phyloP scores from a whole-genome alignment of 805 yeast genomes.

The Starmerella vaccinii region DNA sequence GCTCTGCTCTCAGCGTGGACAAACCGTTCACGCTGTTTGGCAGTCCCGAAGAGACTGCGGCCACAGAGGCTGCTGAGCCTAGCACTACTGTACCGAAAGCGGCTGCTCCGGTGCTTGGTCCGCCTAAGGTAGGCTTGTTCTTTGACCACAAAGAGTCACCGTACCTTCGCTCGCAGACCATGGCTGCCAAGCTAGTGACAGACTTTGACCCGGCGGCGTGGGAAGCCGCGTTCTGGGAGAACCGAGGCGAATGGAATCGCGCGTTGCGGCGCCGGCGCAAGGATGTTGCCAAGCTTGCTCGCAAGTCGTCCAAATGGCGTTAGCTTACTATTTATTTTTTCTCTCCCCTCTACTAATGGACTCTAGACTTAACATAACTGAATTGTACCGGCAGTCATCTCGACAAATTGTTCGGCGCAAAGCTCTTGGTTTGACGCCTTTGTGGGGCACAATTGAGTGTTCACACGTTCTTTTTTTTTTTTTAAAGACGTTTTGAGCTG shows the following conservation, averaged over 20 bases:
- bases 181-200: slow-evolving; percentile 45
- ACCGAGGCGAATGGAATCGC: slow-evolving; percentile 69
- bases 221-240: slow-evolving; percentile 71
- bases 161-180: slow-evolving; percentile 75
- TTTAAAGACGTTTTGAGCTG: too few relatives aligned
- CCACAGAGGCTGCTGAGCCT: not conserved
- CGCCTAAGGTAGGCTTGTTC: slow-evolving; percentile 44
- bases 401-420: too few relatives aligned
- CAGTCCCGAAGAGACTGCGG: slow-evolving; percentile 29
- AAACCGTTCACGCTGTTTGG: slow-evolving; percentile 37
- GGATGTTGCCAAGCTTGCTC: not conserved
- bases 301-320: not conserved
- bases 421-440: too few relatives aligned
- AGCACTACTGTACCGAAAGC: slow-evolving; percentile 4
- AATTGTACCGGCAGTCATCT: too few relatives aligned
- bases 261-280: slow-evolving; percentile 57
- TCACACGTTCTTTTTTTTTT: too few relatives aligned
- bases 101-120: slow-evolving; percentile 23
- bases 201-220: slow-evolving; percentile 39
- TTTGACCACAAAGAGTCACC: slow-evolving; percentile 82
- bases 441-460: too few relatives aligned
- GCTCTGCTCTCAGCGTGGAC: slow-evolving; percentile 47
- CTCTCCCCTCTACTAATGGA: too few relatives aligned
- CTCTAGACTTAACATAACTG: too few relatives aligned
- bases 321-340: not conserved